Evolutionary conservation across 225 moss, liverwort and hornwort species (phyloP).

Genomic region (Thuidium tamariscinum): DNA sequence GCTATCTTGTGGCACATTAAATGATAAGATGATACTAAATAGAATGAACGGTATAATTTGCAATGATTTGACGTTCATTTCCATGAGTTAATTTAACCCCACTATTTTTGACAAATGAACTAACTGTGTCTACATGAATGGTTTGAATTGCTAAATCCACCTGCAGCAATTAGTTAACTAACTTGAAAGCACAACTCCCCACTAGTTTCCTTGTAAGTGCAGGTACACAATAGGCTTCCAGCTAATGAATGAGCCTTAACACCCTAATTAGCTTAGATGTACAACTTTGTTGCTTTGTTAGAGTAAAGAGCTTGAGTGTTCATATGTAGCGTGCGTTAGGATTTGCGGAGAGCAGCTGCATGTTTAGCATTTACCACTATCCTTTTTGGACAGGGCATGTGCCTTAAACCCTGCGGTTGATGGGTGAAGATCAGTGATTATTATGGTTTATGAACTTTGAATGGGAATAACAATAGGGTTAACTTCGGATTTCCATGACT

Average conservation of each 20-base stretch:
- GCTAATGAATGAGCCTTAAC: not conserved
- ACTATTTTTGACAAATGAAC: not conserved
- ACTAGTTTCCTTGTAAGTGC: not conserved
- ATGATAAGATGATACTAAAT: not conserved
- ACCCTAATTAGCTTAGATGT: not conserved
- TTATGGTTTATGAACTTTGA: not conserved
- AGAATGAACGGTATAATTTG: not conserved
- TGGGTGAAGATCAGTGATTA: not conserved
- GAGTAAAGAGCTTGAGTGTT: not conserved
- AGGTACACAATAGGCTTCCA: not conserved
- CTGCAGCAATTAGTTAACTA: not conserved
- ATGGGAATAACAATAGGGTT: not conserved
- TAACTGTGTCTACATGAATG: not conserved
- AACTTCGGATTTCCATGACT: not conserved
- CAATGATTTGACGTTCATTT: not conserved
- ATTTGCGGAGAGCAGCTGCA: not conserved
- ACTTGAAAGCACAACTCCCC: not conserved
- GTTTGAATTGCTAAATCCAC: not conserved
- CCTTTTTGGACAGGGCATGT: not conserved
- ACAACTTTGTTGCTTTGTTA: not conserved
- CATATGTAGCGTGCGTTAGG: not conserved
- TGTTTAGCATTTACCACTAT: not conserved
- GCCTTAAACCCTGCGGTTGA: slow-evolving; percentile 4
- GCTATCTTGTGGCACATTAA: not conserved
- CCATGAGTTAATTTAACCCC: not conserved